Base-by-base conservation (phyloP, 257 asterid genomes). In the Striga asiatica region DNA sequence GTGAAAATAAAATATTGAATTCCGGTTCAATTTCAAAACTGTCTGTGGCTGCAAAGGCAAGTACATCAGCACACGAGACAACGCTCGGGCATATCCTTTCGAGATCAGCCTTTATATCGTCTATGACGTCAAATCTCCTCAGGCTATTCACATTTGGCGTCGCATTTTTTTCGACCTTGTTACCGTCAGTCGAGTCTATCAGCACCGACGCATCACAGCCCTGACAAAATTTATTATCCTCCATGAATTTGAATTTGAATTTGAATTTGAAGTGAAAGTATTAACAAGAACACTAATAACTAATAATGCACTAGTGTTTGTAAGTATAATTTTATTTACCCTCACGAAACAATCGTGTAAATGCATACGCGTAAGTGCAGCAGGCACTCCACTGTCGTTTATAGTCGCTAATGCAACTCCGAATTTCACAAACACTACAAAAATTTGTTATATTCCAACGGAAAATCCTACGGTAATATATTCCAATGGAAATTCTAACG, bases 141-240 rank as follows among this genome's bases (percentile, higher is more conserved):
- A 88, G 95, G 71, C 94, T 82, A 1, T 85, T 91, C 29, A 75
- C 80, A 60, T 85, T 88, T 0, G 85, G 82, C 0, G 80, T 77
- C 12, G 94, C 71, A 56, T 82, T 94, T 69, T 82, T 88, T 75
- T 88, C 97, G 4, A 94, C 92, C 2, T 29, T 37, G 81, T 69
- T 78, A 8, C 87, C 54, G 7, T 72, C 47, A 1, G 78, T 74
- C 6, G 94, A 72, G 64, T 85, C 87, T 11, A 88, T 58, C 48
- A 88, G 77, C 62, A 88, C 85, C 0, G 95, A 88, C 8, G 82
- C 95, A 70, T 88, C 97, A 60, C 97, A 88, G 1, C 97, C 97
- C 97, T 88, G 11, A 34, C 12, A 34, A 34, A 1, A 34, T 34
- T 7, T 3, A 34, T 1, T 17, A 18, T 2, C 8, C n/a, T 41